These are phyloP conservation scores for Hymenoscyphus linearis DNA, from an alignment of 2,329 filamentous ascomycete species.

Conservation along the genomic window DNA sequence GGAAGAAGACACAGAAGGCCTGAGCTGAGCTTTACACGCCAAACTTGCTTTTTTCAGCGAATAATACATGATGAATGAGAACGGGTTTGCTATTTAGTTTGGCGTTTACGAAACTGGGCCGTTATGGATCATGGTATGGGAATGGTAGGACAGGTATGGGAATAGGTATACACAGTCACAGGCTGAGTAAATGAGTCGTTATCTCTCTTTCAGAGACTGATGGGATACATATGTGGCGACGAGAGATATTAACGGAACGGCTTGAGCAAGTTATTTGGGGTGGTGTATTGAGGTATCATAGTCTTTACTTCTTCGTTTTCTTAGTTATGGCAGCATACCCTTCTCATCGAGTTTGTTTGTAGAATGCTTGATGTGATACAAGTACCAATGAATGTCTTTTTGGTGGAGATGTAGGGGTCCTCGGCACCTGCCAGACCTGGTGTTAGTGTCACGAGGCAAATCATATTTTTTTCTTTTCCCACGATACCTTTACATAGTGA, in stretches of 20 bases:
- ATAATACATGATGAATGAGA: neutral
- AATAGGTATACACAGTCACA: slow-evolving; percentile 3
- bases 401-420: neutral
- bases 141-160: neutral
- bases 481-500: too few species aligned
- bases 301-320: neutral
- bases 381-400: neutral
- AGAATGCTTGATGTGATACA: neutral
- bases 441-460: too few species aligned
- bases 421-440: too few species aligned
- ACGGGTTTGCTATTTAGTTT: slow-evolving; percentile 9
- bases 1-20: slow-evolving; percentile 2
- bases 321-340: slow-evolving; percentile 11
- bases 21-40: neutral
- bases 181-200: neutral
- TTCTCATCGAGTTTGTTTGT: slow-evolving; percentile 2
- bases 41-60: neutral
- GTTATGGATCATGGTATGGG: neutral
- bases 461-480: too few species aligned
- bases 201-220: neutral
- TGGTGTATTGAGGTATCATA: slow-evolving; percentile 12
- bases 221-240: neutral
- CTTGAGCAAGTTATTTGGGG: neutral
- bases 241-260: neutral
- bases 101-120: slow-evolving; percentile 7